A percentile compares a stretch with the other conserved stretches of the same genome.
Conservation (phyloP, 805 yeast genomes). For the Yarrowia hollandica region DNA sequence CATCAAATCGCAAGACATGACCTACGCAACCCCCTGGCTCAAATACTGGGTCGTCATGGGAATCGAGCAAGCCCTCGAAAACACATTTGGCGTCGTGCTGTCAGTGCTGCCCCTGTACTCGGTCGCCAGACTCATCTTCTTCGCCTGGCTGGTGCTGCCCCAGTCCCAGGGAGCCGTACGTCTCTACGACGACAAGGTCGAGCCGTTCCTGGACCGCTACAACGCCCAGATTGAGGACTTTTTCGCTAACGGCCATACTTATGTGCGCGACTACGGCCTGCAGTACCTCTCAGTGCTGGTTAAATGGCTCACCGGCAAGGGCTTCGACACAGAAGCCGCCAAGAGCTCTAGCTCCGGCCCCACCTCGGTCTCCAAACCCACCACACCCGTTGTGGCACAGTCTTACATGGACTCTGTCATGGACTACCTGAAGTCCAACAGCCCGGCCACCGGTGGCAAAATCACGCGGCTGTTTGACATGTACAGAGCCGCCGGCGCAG, state of each 20-base stretch:
- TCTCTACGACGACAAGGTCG: conserved; percentile 44
- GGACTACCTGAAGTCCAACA: conserved; percentile 9
- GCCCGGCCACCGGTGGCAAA: conserved; percentile 19
- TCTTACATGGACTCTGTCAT: conserved; percentile 18
- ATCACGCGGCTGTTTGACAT: conserved; percentile 17
- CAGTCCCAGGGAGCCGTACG: conserved; percentile 50
- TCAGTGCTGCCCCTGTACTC: conserved; percentile 57
- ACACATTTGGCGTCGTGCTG: conserved; percentile 48
- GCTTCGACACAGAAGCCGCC: conserved; percentile 1
- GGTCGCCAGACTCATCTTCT: conserved; percentile 49
- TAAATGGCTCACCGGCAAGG: conserved; percentile 19
- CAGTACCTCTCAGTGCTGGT: conserved; percentile 30
- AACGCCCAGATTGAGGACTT: conserved; percentile 42
- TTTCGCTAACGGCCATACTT: conserved; percentile 33
- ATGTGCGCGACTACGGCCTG: conserved; percentile 32
- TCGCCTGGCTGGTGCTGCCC: conserved; percentile 63
- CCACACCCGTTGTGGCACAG: conserved; percentile 2
- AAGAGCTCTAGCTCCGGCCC: neutral
- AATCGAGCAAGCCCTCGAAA: conserved; percentile 44
- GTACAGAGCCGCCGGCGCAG: conserved; percentile 2
- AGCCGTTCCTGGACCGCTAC: conserved; percentile 45
- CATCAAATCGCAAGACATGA: conserved; percentile 46
- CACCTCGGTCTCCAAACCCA: neutral
- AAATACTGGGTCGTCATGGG: conserved; percentile 69
- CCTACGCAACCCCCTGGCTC: conserved; percentile 49